Percentiles rank a stretch among this genome's conserved stretches.
Evolutionary conservation across 768 basidiomycete species (phyloP).

Genomic region (Suillus tomentosus): DNA sequence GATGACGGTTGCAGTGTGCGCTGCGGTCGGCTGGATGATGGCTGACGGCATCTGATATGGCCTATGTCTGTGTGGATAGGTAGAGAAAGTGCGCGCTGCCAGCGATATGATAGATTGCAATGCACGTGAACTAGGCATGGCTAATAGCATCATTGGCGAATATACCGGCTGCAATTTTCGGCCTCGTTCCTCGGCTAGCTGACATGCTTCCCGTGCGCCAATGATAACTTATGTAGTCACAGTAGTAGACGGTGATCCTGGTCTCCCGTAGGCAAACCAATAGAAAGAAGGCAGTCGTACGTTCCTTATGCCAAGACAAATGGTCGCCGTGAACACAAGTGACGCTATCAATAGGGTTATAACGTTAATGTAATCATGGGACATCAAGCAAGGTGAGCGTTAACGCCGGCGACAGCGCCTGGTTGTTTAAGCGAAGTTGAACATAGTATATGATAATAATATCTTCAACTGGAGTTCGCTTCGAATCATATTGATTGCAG

Average conservation of each 20-base stretch:
- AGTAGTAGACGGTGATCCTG: too few species aligned
- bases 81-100: not conserved
- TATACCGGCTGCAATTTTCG: not conserved
- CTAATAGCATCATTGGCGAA: not conserved
- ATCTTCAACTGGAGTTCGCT: not conserved
- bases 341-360: too few species aligned
- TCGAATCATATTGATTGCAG: not conserved
- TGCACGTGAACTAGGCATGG: slow-evolving; percentile 5
- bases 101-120: not conserved
- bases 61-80: not conserved
- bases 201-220: too few species aligned
- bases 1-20: slow-evolving; percentile 14
- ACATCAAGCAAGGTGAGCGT: too few species aligned
- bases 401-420: too few species aligned
- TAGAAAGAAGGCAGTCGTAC: too few species aligned
- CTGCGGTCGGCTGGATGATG: slow-evolving; percentile 8
- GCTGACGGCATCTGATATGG: not conserved
- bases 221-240: too few species aligned
- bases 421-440: not conserved
- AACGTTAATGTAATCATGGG: too few species aligned
- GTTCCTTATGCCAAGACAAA: too few species aligned
- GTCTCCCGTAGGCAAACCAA: too few species aligned
- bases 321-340: too few species aligned
- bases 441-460: not conserved
- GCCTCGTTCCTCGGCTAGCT: too few species aligned